Conservation (phyloP, 1,139 yeast species). For the Candida anutae region DNA sequence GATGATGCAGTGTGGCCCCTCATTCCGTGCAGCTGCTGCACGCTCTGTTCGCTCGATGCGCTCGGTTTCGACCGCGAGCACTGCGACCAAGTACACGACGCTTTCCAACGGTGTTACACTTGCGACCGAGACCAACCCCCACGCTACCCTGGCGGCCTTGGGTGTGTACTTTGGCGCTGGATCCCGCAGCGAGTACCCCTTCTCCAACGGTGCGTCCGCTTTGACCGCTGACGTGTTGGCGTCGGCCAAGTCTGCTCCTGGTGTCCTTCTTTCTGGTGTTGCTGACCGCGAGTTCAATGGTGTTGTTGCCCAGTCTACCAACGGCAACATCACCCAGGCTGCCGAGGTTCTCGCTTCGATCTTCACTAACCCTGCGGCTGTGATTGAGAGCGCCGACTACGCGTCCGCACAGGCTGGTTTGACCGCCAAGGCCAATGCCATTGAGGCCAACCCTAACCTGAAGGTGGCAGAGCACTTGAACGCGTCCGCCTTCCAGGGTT, state of each 20-base stretch:
- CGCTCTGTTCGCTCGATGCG: conserved; percentile 40
- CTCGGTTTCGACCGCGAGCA: conserved; percentile 49
- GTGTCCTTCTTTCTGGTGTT: conserved; percentile 38
- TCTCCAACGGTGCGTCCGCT: conserved; percentile 73
- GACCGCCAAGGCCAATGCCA: conserved; percentile 29
- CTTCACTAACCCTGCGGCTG: conserved; percentile 26
- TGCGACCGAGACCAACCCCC: conserved; percentile 57
- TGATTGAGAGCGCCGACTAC: conserved; percentile 27
- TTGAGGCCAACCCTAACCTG: conserved; percentile 39
- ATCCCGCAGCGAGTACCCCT: conserved; percentile 69
- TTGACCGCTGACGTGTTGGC: conserved; percentile 46
- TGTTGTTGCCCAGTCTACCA: conserved; percentile 43
- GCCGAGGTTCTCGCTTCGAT: conserved; percentile 30
- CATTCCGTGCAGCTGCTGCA: conserved; percentile 21
- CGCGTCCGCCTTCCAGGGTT: conserved; percentile 79
- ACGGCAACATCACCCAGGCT: conserved; percentile 36
- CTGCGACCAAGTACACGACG: conserved; percentile 61
- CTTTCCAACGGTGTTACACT: conserved; percentile 66
- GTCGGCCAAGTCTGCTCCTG: conserved; percentile 29
- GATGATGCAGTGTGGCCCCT: conserved; percentile 32
- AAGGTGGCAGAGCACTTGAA: conserved; percentile 66
- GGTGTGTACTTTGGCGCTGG: conserved; percentile 73
- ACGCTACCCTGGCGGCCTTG: conserved; percentile 50
- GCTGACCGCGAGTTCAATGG: conserved; percentile 50
- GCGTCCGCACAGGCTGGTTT: conserved; percentile 29